Percentiles rank a stretch among this genome's conserved stretches.
Evolutionary conservation across 1,284 basidiomycete species (phyloP).

Genomic region (Phenoliferia sp.): DNA sequence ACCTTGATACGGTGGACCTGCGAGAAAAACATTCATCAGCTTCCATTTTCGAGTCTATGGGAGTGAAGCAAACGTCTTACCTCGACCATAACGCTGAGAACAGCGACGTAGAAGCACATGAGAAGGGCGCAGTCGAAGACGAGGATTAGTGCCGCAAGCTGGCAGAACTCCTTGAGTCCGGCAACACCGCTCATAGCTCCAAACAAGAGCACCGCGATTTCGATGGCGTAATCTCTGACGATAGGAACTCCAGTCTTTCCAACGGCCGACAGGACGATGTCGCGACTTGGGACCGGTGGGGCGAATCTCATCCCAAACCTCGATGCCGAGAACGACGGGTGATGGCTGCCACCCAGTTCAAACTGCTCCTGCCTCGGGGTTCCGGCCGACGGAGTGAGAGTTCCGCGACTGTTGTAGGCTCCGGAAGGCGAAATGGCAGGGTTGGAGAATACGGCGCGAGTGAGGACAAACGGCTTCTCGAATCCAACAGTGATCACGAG

Average conservation of each 20-base stretch:
- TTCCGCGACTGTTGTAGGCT: conserved; percentile 12
- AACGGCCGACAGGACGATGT: conserved; percentile 79
- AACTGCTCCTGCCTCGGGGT: background rate
- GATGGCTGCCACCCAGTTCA: background rate
- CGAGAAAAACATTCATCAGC: conserved; percentile 36
- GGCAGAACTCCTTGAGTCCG: conserved; percentile 91
- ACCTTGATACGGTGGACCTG: conserved; percentile 56
- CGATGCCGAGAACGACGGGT: conserved; percentile 30
- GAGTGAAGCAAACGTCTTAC: conserved; percentile 44
- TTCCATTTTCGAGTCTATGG: background rate
- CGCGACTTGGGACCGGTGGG: conserved; percentile 61
- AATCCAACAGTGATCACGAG: conserved; percentile 96
- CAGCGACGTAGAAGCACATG: conserved; percentile 82
- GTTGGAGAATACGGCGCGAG: conserved; percentile 82
- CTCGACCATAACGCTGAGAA: conserved; percentile 92
- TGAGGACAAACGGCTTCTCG: conserved; percentile 91
- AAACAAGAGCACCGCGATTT: conserved; percentile 80
- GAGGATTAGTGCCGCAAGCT: conserved; percentile 81
- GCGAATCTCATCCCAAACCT: conserved; percentile 47
- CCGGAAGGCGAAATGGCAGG: conserved; percentile 57
- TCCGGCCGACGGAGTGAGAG: conserved; percentile 34
- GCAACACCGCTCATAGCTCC: conserved; percentile 84
- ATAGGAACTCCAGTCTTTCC: conserved; percentile 73
- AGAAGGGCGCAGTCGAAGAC: conserved; percentile 82
- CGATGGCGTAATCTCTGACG: conserved; percentile 86